Percentiles rank a stretch among this genome's conserved stretches.
Conservation (phyloP, 352 stramenopile genomes). For the Globisporangium orthogonon region DNA sequence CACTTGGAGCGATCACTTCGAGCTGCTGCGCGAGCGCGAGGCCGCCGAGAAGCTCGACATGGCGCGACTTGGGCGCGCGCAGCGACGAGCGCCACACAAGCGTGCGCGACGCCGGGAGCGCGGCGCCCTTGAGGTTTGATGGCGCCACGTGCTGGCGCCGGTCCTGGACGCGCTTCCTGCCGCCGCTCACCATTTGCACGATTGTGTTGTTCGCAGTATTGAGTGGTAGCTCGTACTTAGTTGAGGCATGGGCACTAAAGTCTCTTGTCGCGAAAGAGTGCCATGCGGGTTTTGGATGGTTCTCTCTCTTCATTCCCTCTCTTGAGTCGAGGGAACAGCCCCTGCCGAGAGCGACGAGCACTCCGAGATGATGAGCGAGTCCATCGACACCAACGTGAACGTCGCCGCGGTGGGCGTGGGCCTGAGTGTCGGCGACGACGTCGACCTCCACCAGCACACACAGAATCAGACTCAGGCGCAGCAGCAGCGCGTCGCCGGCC, state of each 20-base stretch:
- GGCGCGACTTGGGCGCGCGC: constrained; percentile 34
- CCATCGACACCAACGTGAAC: background rate
- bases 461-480: constrained; percentile 2
- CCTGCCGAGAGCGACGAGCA: background rate
- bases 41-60: constrained; percentile 29
- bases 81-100: constrained; percentile 66
- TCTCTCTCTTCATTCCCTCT: background rate
- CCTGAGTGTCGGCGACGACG: background rate
- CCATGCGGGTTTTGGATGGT: too few species aligned
- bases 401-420: background rate
- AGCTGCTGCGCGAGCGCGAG: constrained; percentile 69
- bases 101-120: constrained; percentile 30
- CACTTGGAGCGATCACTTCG: constrained; percentile 48
- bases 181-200: constrained; percentile 58
- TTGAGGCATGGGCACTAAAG: background rate
- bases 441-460: constrained; percentile 4
- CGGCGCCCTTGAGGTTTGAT: background rate
- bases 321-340: background rate
- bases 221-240: background rate
- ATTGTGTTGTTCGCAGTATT: background rate
- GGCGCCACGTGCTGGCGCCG: constrained; percentile 12
- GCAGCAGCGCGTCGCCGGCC: constrained; percentile 4
- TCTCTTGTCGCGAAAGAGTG: too few species aligned
- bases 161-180: constrained; percentile 34
- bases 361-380: background rate